phyloP scores from a whole-genome alignment of 1,284 basidiomycete genomes.

The Phaffia rhodozyma region DNA sequence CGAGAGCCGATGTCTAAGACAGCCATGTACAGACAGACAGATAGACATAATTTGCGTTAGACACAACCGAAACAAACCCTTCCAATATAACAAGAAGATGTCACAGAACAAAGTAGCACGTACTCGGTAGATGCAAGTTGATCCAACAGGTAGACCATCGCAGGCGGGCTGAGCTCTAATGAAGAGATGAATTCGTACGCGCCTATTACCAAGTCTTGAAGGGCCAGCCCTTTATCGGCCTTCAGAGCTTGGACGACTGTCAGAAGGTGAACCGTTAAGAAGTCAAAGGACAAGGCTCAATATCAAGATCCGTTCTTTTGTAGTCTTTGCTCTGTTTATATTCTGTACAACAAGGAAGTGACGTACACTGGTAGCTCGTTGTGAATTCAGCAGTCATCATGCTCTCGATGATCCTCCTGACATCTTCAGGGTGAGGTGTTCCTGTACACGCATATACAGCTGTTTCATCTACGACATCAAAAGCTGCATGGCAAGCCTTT shows the following conservation, averaged over 20 bases:
- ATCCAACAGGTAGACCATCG: slow-evolving; percentile 84
- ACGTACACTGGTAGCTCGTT: slow-evolving; percentile 72
- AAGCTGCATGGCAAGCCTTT: slow-evolving; percentile 88
- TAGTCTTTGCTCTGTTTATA: background rate
- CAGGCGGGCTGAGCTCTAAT: slow-evolving; percentile 70
- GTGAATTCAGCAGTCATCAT: slow-evolving; percentile 98
- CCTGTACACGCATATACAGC: slow-evolving; percentile 97
- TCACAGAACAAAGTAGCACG: slow-evolving; percentile 28
- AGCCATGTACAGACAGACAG: background rate
- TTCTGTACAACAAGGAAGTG: background rate
- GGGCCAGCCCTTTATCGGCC: slow-evolving; percentile 78
- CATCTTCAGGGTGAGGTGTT: slow-evolving; percentile 85
- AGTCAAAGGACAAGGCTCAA: background rate
- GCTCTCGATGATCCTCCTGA: slow-evolving; percentile 81
- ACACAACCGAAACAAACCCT: background rate
- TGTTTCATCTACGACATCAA: slow-evolving; percentile 72
- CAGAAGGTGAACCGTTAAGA: background rate
- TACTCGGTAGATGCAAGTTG: slow-evolving; percentile 82
- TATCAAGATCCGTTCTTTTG: background rate
- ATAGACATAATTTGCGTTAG: slow-evolving; percentile 1
- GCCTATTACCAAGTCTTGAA: slow-evolving; percentile 90
- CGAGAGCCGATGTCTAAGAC: slow-evolving; percentile 81
- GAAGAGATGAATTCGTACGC: slow-evolving; percentile 83
- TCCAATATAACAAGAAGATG: slow-evolving; percentile 12
- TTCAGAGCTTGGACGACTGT: slow-evolving; percentile 79